phyloP scores from a whole-genome alignment of 257 asterid genomes.

The Scutellaria barbata region DNA sequence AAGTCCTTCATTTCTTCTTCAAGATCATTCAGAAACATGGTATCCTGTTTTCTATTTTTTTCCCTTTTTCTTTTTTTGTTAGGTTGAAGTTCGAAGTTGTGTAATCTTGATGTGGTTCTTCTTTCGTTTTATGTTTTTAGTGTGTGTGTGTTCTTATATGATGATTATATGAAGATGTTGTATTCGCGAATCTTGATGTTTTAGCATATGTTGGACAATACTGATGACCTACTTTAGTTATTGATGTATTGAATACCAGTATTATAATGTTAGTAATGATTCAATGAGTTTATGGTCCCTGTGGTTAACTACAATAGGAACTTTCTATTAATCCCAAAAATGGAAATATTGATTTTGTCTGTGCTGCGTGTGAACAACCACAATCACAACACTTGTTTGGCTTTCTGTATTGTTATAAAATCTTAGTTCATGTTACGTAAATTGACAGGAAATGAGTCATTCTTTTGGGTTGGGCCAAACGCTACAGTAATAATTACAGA shows the following conservation, averaged over 20 bases:
- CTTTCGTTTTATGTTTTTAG: no score
- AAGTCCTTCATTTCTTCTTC: conserved; percentile 31
- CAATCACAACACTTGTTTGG: neutral
- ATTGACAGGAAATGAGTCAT: conserved; percentile 29
- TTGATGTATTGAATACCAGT: neutral
- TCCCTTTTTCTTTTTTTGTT: neutral
- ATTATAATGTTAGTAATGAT: no score
- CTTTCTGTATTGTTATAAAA: no score
- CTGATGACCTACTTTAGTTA: neutral
- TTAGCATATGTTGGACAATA: neutral
- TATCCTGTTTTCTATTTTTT: neutral
- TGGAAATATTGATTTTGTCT: no score
- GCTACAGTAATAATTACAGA: conserved; percentile 26
- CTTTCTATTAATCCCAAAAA: no score
- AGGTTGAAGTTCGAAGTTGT: neutral
- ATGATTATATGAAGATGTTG: no score
- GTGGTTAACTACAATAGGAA: neutral
- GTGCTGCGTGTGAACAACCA: neutral
- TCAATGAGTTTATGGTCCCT: no score
- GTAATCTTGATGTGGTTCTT: no score
- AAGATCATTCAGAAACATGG: conserved; percentile 27
- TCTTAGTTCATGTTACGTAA: neutral
- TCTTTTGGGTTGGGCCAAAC: conserved; percentile 31
- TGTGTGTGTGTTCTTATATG: no score
- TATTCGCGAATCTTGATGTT: neutral